Conservation (phyloP, 257 asterid genomes). For the Primulina tabacum region DNA sequence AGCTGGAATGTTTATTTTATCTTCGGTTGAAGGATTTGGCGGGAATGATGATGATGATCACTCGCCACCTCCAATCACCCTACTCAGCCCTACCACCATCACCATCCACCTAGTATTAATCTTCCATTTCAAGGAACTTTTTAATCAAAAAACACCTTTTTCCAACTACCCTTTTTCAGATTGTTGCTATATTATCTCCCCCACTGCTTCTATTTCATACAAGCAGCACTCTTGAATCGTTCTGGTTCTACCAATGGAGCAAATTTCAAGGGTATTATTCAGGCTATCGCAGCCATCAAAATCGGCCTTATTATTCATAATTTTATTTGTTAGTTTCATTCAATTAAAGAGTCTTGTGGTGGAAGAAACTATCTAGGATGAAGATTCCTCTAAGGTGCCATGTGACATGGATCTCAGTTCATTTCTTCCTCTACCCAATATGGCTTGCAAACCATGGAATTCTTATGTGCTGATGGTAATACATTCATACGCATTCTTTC, state of each 20-base stretch:
- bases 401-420: slow-evolving; percentile 59
- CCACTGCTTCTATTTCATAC: slow-evolving; percentile 26
- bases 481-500: background rate
- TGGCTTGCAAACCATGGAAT: slow-evolving; percentile 88
- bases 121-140: no score
- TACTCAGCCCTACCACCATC: background rate
- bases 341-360: slow-evolving; percentile 20
- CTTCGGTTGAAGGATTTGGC: background rate
- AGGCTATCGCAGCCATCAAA: slow-evolving; percentile 6
- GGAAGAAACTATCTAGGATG: no score
- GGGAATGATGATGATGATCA: no score
- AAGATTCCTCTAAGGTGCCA: no score
- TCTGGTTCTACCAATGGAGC: slow-evolving; percentile 38
- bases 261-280: slow-evolving; percentile 23
- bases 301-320: slow-evolving; percentile 3
- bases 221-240: slow-evolving; percentile 12
- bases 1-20: slow-evolving; percentile 25
- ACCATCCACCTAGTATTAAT: no score
- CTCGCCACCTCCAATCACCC: slow-evolving; percentile 25
- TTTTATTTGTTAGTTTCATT: slow-evolving; percentile 25
- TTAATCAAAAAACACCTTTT: no score
- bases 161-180: no score
- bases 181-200: slow-evolving; percentile 1
- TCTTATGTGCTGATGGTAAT: slow-evolving; percentile 69
- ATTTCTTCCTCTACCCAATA: slow-evolving; percentile 68